phyloP scores from a whole-genome alignment of 345 rosid genomes.

The Ceriops decandra region DNA sequence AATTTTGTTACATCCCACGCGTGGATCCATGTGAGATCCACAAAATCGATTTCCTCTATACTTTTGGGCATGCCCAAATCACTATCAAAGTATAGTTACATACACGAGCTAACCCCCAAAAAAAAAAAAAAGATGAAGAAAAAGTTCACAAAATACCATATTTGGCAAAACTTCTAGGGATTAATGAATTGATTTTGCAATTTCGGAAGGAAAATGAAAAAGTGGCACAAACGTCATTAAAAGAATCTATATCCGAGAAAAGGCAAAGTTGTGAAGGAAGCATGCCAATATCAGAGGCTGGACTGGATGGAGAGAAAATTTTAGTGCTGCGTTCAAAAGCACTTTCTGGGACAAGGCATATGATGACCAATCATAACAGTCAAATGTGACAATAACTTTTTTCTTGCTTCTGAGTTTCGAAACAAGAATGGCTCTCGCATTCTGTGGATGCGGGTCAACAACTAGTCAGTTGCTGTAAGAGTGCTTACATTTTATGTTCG shows the following conservation, averaged over 20 bases:
- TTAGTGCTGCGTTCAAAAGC: conserved; percentile 19
- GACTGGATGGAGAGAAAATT: background rate
- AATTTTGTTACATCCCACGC: too few species aligned
- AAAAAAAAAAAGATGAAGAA: too few species aligned
- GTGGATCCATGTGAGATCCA: too few species aligned
- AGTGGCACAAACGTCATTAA: background rate
- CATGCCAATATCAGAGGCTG: conserved; percentile 1
- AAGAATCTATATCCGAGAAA: background rate
- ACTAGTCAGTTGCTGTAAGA: background rate
- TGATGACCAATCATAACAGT: conserved; percentile 14
- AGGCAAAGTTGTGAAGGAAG: conserved; percentile 6
- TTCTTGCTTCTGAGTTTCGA: background rate
- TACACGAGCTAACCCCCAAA: too few species aligned
- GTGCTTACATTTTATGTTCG: conserved; percentile 65
- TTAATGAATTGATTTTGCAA: background rate
- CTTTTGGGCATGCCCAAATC: too few species aligned
- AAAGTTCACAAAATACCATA: too few species aligned
- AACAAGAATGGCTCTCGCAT: background rate
- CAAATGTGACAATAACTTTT: background rate
- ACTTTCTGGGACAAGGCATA: conserved; percentile 5
- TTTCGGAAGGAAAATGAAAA: background rate
- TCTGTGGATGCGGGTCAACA: background rate
- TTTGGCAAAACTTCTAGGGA: background rate
- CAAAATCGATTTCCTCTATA: too few species aligned
- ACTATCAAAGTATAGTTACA: too few species aligned